Conservation (phyloP, 495 filamentous ascomycete species). For the Chaetomium cochliodes region DNA sequence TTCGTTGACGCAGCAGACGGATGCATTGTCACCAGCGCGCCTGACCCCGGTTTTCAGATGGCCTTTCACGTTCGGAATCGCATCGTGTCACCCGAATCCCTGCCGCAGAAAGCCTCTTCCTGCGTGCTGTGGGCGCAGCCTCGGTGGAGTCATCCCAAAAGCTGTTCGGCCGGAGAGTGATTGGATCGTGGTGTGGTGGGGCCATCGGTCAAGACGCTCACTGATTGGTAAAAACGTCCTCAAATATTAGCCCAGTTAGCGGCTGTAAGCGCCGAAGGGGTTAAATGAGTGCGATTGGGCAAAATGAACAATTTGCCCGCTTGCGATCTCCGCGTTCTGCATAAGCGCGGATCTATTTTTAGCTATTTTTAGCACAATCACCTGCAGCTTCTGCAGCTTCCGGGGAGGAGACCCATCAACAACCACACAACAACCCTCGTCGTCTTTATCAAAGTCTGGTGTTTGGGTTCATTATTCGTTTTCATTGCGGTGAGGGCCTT, state of each 20-base stretch:
- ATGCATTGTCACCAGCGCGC: not conserved
- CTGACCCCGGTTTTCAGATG: constrained; percentile 3
- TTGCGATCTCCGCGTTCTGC: constrained; percentile 27
- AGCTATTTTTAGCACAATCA: constrained; percentile 36
- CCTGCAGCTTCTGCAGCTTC: constrained; percentile 17
- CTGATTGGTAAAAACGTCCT: constrained; percentile 22
- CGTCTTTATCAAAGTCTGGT: not conserved
- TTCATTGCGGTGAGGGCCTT: not conserved
- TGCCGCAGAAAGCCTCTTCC: constrained; percentile 13
- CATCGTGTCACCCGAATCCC: not conserved
- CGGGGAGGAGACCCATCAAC: not conserved
- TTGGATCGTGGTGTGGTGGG: not conserved
- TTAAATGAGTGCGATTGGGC: constrained; percentile 30
- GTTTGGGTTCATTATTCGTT: not conserved
- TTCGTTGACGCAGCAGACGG: not conserved
- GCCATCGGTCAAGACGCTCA: not conserved
- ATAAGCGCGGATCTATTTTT: constrained; percentile 32
- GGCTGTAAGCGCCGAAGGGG: constrained; percentile 31
- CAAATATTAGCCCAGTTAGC: constrained; percentile 21
- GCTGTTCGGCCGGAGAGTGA: not conserved
- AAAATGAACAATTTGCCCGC: constrained; percentile 34
- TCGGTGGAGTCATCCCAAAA: not conserved
- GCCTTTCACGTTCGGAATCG: not conserved
- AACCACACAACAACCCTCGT: not conserved
- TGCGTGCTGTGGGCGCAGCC: constrained; percentile 6